Percentiles rank a stretch among this genome's conserved stretches.
Conservation (phyloP, 140 eudicot genomes). For the Erigeron philadelphicus region DNA sequence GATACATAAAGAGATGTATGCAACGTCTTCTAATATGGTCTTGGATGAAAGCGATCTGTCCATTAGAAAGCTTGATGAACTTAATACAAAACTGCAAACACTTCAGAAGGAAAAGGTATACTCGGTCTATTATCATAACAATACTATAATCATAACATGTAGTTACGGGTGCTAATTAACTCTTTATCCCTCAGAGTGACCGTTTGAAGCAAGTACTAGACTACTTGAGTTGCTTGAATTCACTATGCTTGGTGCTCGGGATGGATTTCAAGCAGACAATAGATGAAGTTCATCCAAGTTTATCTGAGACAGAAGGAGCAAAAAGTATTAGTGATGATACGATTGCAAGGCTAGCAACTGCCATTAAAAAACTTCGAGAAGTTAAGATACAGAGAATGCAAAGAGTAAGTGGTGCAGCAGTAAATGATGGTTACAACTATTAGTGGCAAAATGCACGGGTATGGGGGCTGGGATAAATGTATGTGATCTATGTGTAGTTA, state of each 20-base stretch:
- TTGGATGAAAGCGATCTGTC: slow-evolving; percentile 50
- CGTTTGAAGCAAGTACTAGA: slow-evolving; percentile 66
- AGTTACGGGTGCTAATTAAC: not conserved
- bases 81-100: slow-evolving; percentile 48
- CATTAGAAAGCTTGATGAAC: slow-evolving; percentile 41
- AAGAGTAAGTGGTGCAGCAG: slow-evolving; percentile 43
- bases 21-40: slow-evolving; percentile 27
- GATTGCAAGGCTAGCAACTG: slow-evolving; percentile 43
- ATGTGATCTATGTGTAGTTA: too few relatives aligned
- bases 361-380: slow-evolving; percentile 54
- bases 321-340: slow-evolving; percentile 53
- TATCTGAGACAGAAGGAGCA: slow-evolving; percentile 47
- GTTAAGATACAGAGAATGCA: slow-evolving; percentile 77
- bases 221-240: slow-evolving; percentile 49
- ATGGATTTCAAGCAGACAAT: slow-evolving; percentile 60
- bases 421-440: not conserved
- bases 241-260: slow-evolving; percentile 72
- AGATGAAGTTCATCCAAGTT: slow-evolving; percentile 69
- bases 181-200: slow-evolving; percentile 50
- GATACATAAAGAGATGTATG: slow-evolving; percentile 43
- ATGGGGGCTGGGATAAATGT: too few relatives aligned
- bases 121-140: not conserved
- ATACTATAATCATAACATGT: not conserved
- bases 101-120: slow-evolving; percentile 62
- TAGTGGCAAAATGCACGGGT: not conserved